Evolutionary conservation across 2,329 filamentous ascomycete genomes (phyloP).

Genomic region (Hymenoscyphus fructigenus): DNA sequence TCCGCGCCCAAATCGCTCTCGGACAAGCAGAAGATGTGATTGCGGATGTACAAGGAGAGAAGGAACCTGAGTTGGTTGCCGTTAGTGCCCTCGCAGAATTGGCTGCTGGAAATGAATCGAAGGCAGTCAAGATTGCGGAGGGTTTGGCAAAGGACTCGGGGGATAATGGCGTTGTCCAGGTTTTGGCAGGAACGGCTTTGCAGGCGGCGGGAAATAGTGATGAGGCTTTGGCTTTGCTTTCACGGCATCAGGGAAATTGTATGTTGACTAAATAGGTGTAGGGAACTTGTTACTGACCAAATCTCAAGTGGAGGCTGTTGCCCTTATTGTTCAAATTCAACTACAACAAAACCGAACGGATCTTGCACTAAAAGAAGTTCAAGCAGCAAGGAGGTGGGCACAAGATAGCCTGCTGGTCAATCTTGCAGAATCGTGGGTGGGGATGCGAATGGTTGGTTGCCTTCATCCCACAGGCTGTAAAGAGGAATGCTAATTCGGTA

Average conservation of each 20-base stretch:
- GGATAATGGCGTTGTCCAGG: slow-evolving; percentile 79
- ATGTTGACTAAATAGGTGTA: slow-evolving; percentile 36
- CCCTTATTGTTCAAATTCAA: slow-evolving; percentile 88
- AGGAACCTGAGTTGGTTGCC: slow-evolving; percentile 72
- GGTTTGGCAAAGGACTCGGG: slow-evolving; percentile 64
- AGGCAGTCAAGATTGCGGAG: slow-evolving; percentile 63
- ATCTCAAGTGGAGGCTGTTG: slow-evolving; percentile 66
- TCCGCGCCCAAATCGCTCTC: slow-evolving; percentile 80
- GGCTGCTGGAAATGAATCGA: slow-evolving; percentile 56
- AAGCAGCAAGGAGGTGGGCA: slow-evolving; percentile 84
- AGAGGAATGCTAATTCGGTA: not conserved
- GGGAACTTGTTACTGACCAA: slow-evolving; percentile 18
- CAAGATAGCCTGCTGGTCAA: slow-evolving; percentile 94
- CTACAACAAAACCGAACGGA: slow-evolving; percentile 89
- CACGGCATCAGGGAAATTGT: slow-evolving; percentile 85
- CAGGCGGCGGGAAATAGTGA: slow-evolving; percentile 80
- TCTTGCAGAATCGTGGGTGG: slow-evolving; percentile 93
- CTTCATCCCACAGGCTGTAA: too few relatives aligned
- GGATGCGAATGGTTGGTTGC: slow-evolving; percentile 71
- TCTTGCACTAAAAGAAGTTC: slow-evolving; percentile 85
- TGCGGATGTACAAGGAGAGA: slow-evolving; percentile 62
- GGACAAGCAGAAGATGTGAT: slow-evolving; percentile 75
- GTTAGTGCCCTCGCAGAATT: slow-evolving; percentile 73
- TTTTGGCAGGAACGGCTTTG: slow-evolving; percentile 78
- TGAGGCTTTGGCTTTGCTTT: slow-evolving; percentile 76